phyloP scores from a whole-genome alignment of 1,139 yeast species.

The Yamadazyma diddensiae region DNA sequence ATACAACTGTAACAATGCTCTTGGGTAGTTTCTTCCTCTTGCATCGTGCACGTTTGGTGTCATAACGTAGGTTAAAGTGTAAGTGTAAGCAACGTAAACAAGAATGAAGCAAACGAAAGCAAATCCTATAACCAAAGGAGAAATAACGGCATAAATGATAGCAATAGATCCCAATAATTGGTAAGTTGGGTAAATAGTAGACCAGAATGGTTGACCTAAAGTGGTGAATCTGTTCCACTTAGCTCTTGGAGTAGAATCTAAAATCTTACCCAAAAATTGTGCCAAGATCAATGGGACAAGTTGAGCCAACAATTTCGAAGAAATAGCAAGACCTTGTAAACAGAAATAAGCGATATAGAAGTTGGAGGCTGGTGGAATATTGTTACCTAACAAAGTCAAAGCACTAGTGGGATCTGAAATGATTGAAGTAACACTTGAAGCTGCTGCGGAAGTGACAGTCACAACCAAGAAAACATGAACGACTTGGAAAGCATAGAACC shows the following conservation, averaged over 20 bases:
- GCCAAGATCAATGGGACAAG: slow-evolving; percentile 44
- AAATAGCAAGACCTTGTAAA: slow-evolving; percentile 41
- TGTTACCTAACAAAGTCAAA: slow-evolving; percentile 53
- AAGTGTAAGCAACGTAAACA: slow-evolving; percentile 60
- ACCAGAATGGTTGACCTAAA: slow-evolving; percentile 43
- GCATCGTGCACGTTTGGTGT: slow-evolving; percentile 53
- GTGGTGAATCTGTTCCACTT: slow-evolving; percentile 44
- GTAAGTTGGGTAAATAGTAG: slow-evolving; percentile 38
- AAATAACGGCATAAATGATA: slow-evolving; percentile 39
- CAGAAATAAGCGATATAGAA: slow-evolving; percentile 56
- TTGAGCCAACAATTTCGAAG: slow-evolving; percentile 39
- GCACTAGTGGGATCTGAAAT: slow-evolving; percentile 55
- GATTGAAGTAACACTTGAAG: slow-evolving; percentile 63
- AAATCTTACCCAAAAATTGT: slow-evolving; percentile 43
- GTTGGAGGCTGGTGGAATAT: slow-evolving; percentile 71
- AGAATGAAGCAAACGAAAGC: slow-evolving; percentile 43
- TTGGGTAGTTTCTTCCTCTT: slow-evolving; percentile 65
- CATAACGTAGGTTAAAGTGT: slow-evolving; percentile 53
- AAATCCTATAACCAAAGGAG: slow-evolving; percentile 48
- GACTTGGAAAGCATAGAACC: slow-evolving; percentile 87
- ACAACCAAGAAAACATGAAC: slow-evolving; percentile 80
- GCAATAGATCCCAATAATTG: slow-evolving; percentile 40
- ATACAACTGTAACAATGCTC: slow-evolving; percentile 63
- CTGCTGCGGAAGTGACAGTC: slow-evolving; percentile 75
- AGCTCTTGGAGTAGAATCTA: slow-evolving; percentile 47